These are phyloP conservation scores for Claviceps sorghi DNA, from an alignment of 2,329 filamentous ascomycete species.

Conservation along the genomic window DNA sequence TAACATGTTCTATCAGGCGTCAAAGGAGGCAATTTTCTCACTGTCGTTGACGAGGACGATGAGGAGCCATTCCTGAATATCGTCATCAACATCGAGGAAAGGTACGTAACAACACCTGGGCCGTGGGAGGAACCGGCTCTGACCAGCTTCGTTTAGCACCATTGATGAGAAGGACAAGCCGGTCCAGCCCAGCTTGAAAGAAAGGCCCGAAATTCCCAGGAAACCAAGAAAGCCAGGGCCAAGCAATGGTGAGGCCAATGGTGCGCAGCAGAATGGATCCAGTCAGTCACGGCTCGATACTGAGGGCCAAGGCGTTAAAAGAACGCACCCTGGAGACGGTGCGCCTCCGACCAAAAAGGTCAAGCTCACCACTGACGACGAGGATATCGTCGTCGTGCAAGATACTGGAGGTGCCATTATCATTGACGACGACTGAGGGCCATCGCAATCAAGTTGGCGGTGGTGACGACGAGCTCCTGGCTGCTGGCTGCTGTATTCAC, in stretches of 20 bases:
- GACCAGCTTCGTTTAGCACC: slow-evolving; percentile 24
- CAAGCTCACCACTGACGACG: slow-evolving; percentile 20
- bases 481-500: slow-evolving; percentile 21
- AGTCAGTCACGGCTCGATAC: slow-evolving; percentile 20
- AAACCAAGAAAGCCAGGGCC: slow-evolving; percentile 32
- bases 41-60: slow-evolving; percentile 71
- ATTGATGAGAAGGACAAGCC: slow-evolving; percentile 34
- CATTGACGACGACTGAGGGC: slow-evolving; percentile 44
- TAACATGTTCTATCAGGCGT: slow-evolving; percentile 39
- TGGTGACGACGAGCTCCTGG: not conserved
- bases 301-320: slow-evolving; percentile 29
- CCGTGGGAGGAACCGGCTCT: not conserved
- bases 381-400: slow-evolving; percentile 34
- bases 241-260: slow-evolving; percentile 25
- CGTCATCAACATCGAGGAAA: slow-evolving; percentile 52
- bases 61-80: slow-evolving; percentile 65
- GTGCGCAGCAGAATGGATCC: slow-evolving; percentile 26
- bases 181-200: slow-evolving; percentile 32
- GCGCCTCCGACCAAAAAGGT: slow-evolving; percentile 33
- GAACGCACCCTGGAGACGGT: slow-evolving; percentile 28
- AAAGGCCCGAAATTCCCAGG: slow-evolving; percentile 35
- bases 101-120: slow-evolving; percentile 27
- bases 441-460: not conserved
- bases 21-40: slow-evolving; percentile 59
- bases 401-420: slow-evolving; percentile 48